Evolutionary conservation across 768 basidiomycete species (phyloP).

Genomic region (Trametes cinnabarina): DNA sequence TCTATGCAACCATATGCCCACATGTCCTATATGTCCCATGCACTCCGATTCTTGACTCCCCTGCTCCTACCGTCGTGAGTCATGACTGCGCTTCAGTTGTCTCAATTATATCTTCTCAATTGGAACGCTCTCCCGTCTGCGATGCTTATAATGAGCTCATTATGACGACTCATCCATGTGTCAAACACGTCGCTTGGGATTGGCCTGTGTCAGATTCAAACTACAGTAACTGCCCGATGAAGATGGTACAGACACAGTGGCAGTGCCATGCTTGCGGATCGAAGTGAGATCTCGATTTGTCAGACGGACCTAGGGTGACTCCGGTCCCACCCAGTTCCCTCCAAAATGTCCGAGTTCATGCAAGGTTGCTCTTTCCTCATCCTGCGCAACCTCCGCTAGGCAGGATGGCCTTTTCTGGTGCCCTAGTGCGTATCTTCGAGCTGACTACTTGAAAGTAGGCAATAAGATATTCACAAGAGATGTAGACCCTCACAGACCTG

Average conservation of each 20-base stretch:
- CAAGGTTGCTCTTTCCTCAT: background rate
- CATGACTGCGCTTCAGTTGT: background rate
- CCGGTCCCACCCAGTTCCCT: background rate
- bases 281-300: conserved; percentile 16
- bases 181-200: background rate
- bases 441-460: background rate
- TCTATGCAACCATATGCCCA: background rate
- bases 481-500: conserved; percentile 84
- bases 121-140: too few relatives aligned
- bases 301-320: conserved; percentile 12
- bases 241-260: background rate
- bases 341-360: conserved; percentile 3
- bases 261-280: conserved; percentile 12
- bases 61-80: too few relatives aligned
- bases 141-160: background rate
- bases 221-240: conserved; percentile 3
- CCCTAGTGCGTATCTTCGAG: conserved; percentile 53
- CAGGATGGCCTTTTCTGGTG: conserved; percentile 83
- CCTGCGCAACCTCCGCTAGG: background rate
- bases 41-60: too few relatives aligned
- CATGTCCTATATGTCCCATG: background rate
- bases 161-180: background rate
- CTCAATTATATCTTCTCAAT: background rate
- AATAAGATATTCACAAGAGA: background rate
- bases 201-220: background rate